These are phyloP conservation scores for Cordyceps cicadae DNA, from an alignment of 2,329 filamentous ascomycete species.

Conservation along the genomic window DNA sequence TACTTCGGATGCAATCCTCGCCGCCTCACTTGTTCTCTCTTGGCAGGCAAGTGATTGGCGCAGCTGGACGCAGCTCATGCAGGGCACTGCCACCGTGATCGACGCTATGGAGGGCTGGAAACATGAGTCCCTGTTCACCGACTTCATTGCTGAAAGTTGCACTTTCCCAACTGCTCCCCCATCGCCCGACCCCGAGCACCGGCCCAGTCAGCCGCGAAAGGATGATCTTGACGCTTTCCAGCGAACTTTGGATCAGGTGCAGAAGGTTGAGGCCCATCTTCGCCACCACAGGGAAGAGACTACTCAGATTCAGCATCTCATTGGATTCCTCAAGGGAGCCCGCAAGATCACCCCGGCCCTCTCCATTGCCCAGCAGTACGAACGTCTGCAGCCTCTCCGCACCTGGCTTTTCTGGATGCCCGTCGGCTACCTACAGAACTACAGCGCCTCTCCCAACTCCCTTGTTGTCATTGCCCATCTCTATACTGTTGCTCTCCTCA, in stretches of 20 bases:
- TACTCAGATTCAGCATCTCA: constrained; percentile 59
- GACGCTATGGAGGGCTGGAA: constrained; percentile 89
- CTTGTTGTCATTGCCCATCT: constrained; percentile 83
- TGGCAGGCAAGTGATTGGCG: constrained; percentile 97
- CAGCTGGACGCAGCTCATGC: constrained; percentile 87
- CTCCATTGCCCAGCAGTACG: constrained; percentile 76
- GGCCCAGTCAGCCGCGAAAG: constrained; percentile 54
- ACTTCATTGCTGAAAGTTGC: constrained; percentile 73
- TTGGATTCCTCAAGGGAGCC: constrained; percentile 64
- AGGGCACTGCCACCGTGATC: constrained; percentile 83
- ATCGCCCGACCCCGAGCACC: constrained; percentile 54
- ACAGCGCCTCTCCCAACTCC: constrained; percentile 65
- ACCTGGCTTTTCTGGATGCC: constrained; percentile 97
- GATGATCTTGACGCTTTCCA: constrained; percentile 64
- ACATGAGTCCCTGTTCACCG: constrained; percentile 76
- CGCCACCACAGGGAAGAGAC: constrained; percentile 62
- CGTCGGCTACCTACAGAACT: constrained; percentile 70
- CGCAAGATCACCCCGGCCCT: constrained; percentile 62
- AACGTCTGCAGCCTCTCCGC: constrained; percentile 76
- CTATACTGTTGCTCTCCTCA: constrained; percentile 77
- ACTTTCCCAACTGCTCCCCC: constrained; percentile 60
- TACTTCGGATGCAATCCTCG: constrained; percentile 85
- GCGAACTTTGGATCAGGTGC: constrained; percentile 57
- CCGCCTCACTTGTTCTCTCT: constrained; percentile 81
- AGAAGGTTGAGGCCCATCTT: constrained; percentile 59